Base-by-base conservation (phyloP, 805 yeast genomes). In the Peterozyma toletana region DNA sequence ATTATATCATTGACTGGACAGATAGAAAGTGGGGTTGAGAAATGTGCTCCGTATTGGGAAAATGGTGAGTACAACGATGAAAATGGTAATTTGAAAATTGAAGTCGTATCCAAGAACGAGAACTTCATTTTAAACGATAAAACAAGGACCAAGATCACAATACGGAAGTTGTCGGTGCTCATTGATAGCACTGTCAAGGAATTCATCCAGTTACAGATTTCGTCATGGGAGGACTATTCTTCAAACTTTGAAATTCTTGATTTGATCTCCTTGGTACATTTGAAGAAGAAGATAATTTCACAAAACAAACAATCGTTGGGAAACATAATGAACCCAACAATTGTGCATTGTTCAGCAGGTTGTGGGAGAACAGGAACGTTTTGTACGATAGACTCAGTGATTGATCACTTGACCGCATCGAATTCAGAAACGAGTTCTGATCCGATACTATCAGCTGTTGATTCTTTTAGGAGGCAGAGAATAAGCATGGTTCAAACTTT, bases 361-460 rank as follows among this genome's bases (percentile, higher is more conserved):
- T 89, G 96, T 57, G 99, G 99, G 15, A 70, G 99, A 46, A 88
- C 98, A 0, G 99, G 99, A 2, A 86, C 96, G 1, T 83, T 82
- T 56, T 78, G 89, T 48, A 77, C 88, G 1, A 64, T 84, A 17
- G 95, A 86, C 55, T 70, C 82, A 0, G 67, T 72, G 17, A 62
- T 78, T 33, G 74, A 81, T 40, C 47, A 68, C 41, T 50, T 63
- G 31, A n/a, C 21, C 4, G 21, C 33, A 11, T 29, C 30, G 16
- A 38, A 47, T 57, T 40, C 48, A 39, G 39, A 54, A 17, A 44
- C 21, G 17, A 48, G 49, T 10, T 39, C 38, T 33, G 76, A 75
- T 49, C 69, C 76, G n/a, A 63, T 76, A 4, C 73, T 66, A 46
- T 62, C 59, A 6, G 59, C 71, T 15, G 78, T 77, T 30, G 68